A percentile compares a stretch with the other conserved stretches of the same genome.
These are phyloP conservation scores for Pseudocercospora eumusae DNA, from an alignment of 2,329 filamentous ascomycete genomes.

Conservation along the genomic window DNA sequence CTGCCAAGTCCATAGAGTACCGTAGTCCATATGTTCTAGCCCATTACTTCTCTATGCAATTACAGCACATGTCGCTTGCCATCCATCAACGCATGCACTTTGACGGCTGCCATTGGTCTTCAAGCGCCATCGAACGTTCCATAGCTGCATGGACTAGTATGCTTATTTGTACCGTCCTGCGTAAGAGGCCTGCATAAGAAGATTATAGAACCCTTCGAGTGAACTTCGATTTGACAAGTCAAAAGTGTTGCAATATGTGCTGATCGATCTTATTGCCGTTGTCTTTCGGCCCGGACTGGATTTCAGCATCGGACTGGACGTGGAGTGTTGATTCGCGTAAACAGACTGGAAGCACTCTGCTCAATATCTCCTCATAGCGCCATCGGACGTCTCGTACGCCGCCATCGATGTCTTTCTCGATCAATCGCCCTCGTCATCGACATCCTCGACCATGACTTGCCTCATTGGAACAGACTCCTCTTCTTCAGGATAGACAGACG, in stretches of 20 bases:
- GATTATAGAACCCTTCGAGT: not conserved
- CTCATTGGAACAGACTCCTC: conserved; percentile 38
- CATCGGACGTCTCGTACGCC: no score
- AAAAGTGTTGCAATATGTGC: no score
- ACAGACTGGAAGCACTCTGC: not conserved
- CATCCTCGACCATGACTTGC: conserved; percentile 49
- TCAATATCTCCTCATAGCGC: not conserved
- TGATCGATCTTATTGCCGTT: no score
- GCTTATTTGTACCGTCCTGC: not conserved
- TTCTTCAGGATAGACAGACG: conserved; percentile 32
- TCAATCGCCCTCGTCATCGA: conserved; percentile 47
- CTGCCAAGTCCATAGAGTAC: no score
- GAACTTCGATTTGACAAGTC: no score
- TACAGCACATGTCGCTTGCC: no score
- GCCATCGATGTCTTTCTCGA: not conserved
- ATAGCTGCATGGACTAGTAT: not conserved
- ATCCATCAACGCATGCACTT: not conserved
- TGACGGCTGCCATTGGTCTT: not conserved
- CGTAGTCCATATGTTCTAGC: no score
- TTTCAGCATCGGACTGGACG: not conserved
- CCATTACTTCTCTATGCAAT: no score
- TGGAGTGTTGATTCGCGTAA: not conserved
- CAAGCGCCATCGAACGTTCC: not conserved
- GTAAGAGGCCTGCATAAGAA: not conserved
- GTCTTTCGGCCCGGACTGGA: no score